phyloP scores from a whole-genome alignment of 441 rosid genomes.

The Jatropha multifida region DNA sequence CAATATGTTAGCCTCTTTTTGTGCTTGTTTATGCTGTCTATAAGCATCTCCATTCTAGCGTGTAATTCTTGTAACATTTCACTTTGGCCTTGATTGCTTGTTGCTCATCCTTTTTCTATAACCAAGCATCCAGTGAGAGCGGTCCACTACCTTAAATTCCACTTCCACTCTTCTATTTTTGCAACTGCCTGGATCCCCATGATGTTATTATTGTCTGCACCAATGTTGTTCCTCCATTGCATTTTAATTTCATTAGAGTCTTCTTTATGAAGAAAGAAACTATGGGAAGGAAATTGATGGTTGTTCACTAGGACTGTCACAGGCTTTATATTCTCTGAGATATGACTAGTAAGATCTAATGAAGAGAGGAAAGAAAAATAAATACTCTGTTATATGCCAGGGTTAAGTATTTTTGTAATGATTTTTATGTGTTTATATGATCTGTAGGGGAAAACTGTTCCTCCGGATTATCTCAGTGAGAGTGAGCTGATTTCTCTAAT shows the following conservation, averaged over 20 bases:
- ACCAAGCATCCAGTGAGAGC: not conserved
- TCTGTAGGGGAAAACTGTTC: conserved; percentile 66
- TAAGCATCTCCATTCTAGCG: not conserved
- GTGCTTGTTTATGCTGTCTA: not conserved
- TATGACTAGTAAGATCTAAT: not conserved
- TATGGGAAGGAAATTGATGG: too few species aligned
- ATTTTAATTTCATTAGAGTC: too few species aligned
- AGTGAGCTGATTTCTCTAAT: conserved; percentile 92
- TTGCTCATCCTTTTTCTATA: not conserved
- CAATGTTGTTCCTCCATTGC: too few species aligned
- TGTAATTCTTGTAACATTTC: not conserved
- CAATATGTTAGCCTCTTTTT: not conserved
- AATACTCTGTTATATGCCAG: not conserved
- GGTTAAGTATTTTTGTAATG: conserved; percentile 9
- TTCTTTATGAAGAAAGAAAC: too few species aligned
- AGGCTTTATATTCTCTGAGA: conserved; percentile 4
- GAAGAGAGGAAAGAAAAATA: not conserved
- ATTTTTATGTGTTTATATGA: conserved; percentile 22
- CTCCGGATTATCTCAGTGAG: conserved; percentile 88
- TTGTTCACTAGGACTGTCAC: not conserved
- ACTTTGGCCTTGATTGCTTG: not conserved
- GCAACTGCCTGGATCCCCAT: not conserved
- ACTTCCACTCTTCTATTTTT: not conserved
- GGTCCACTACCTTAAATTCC: not conserved
- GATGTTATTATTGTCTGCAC: too few species aligned